Evolutionary conservation across 2,329 filamentous ascomycete species (phyloP).

Genomic region (Curvularia spicifera): DNA sequence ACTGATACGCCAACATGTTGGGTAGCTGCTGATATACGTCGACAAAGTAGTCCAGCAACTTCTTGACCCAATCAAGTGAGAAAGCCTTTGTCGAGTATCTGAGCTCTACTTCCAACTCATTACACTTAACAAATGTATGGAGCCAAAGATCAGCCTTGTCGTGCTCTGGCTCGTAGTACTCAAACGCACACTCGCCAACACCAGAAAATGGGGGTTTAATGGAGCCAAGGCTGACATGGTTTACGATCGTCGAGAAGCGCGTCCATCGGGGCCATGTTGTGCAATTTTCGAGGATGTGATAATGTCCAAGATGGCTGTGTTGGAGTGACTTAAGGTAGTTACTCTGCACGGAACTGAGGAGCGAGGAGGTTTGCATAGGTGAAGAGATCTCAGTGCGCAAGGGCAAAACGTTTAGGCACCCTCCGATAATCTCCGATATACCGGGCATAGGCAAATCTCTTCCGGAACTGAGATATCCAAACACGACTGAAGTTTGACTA

Average conservation of each 20-base stretch:
- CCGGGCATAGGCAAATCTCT: not conserved
- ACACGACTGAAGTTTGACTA: not conserved
- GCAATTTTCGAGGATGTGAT: not conserved
- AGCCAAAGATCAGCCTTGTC: not conserved
- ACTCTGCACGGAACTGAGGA: not conserved
- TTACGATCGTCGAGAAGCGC: not conserved
- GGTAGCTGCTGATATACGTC: not conserved
- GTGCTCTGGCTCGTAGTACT: not conserved
- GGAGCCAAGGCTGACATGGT: not conserved
- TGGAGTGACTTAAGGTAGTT: not conserved
- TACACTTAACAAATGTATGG: not conserved
- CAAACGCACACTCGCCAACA: not conserved
- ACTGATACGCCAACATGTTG: not conserved
- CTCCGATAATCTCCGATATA: not conserved
- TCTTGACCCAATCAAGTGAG: not conserved
- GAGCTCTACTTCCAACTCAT: not conserved
- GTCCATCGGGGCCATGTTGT: not conserved
- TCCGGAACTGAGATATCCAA: not conserved
- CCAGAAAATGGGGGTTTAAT: not conserved
- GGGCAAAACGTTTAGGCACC: not conserved
- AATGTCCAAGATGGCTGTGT: not conserved
- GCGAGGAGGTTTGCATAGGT: too few species aligned
- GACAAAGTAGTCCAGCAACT: not conserved
- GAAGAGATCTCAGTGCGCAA: not conserved
- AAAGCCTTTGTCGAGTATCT: not conserved